A percentile compares a stretch with the other conserved stretches of the same genome.
Conservation (phyloP, 139 green algal species). For the Coccomyxa sp. region DNA sequence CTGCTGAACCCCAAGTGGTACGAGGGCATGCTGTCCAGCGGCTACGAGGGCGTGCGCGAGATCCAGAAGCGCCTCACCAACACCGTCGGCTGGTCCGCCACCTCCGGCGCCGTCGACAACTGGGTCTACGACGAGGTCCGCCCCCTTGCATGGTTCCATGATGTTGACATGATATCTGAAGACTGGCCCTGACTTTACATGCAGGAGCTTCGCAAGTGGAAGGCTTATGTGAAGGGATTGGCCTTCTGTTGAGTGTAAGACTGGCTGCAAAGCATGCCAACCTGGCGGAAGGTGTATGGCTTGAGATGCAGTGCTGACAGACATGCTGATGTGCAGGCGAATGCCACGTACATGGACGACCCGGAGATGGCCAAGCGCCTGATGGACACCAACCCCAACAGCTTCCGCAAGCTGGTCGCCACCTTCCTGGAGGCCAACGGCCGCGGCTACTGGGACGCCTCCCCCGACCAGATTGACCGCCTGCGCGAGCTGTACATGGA, state of each 20-base stretch:
- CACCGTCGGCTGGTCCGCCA: constrained; percentile 98
- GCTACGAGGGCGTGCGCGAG: constrained; percentile 98
- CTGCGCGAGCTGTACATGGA: constrained; percentile 86
- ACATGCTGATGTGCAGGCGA: constrained; percentile 35
- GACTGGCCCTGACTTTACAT: too few relatives aligned
- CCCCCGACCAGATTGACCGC: constrained; percentile 89
- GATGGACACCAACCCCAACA: constrained; percentile 98
- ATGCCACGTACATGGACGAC: constrained; percentile 96
- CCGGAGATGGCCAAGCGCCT: constrained; percentile 91
- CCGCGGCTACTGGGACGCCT: constrained; percentile 93
- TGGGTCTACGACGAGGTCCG: constrained; percentile 96
- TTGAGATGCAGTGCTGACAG: constrained; percentile 25
- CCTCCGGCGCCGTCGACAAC: constrained; percentile 93
- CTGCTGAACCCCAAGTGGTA: constrained; percentile 99
- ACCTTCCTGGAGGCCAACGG: constrained; percentile 99
- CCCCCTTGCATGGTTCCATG: too few relatives aligned
- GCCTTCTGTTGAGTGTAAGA: too few relatives aligned
- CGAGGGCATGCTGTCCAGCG: constrained; percentile 92
- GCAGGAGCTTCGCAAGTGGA: too few relatives aligned
- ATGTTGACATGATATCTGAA: too few relatives aligned
- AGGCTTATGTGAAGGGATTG: too few relatives aligned
- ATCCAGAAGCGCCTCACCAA: constrained; percentile 99
- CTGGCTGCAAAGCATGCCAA: too few relatives aligned
- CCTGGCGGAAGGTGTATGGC: constrained; percentile 39
- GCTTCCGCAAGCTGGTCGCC: constrained; percentile 88